A percentile compares a stretch with the other conserved stretches of the same genome.
Evolutionary conservation across 352 stramenopile genomes (phyloP).

Genomic region (Plasmopara muralis): DNA sequence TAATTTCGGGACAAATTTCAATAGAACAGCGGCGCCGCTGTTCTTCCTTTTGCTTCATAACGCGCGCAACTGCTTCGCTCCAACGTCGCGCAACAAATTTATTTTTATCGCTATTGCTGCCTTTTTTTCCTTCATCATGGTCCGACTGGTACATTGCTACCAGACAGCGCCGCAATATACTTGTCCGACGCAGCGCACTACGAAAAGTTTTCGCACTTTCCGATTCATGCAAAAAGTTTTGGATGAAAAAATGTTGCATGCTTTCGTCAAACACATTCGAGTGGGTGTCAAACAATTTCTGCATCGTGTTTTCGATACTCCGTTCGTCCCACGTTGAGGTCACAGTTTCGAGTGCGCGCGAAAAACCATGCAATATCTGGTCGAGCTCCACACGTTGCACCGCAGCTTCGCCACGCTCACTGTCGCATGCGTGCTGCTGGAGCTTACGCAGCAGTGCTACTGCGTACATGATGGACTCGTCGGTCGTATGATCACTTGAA

Average conservation of each 20-base stretch:
- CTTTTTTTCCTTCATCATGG: constrained; percentile 11
- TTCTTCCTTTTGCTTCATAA: constrained; percentile 35
- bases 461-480: constrained; percentile 50
- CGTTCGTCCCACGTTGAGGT: constrained; percentile 36
- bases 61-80: constrained; percentile 26
- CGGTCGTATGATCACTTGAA: constrained; percentile 23
- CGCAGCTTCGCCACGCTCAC: constrained; percentile 26
- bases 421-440: constrained; percentile 35
- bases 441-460: constrained; percentile 50
- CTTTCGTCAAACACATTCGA: constrained; percentile 80
- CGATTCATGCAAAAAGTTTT: constrained; percentile 79
- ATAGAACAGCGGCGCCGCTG: constrained; percentile 30
- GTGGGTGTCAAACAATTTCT: constrained; percentile 70
- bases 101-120: constrained; percentile 20
- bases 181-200: constrained; percentile 58
- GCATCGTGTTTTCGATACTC: constrained; percentile 52
- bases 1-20: constrained; percentile 54
- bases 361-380: constrained; percentile 57
- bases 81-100: constrained; percentile 29
- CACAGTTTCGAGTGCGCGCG: constrained; percentile 43
- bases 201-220: constrained; percentile 67
- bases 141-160: constrained; percentile 62
- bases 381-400: constrained; percentile 47
- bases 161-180: constrained; percentile 63
- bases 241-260: constrained; percentile 83